Evolutionary conservation across 2,329 filamentous ascomycete genomes (phyloP), one percentile per base, ranked within the genome.

Genomic region (Fusarium paranaense): DNA sequence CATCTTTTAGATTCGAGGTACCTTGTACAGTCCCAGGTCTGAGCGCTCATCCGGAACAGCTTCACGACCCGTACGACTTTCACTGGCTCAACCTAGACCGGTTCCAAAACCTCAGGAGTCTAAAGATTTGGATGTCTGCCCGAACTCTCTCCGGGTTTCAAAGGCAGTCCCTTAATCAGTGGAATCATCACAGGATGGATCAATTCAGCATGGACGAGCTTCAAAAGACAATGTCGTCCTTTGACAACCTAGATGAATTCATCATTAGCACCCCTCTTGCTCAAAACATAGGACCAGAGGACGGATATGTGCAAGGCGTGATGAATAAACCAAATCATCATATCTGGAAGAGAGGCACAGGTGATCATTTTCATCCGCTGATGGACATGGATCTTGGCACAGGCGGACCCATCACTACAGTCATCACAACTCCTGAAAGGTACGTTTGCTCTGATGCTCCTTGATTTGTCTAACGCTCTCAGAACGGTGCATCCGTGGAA

Each of bases 41-140:
- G 14, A 35, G 33, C 6, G 8, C 27, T 13, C 33, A 66, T 27
- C 35, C 56, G 9, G 45, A 66, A 9, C 27, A 25, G 3, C 57
- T 66, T 1, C 57, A 66, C 13, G 27, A 62, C 37, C 25, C 37
- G 3, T 56, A 30, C 20, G 57, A 56, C 18, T 66, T 66, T 27
- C 45, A 66, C 47, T 62, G 64, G 57, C 30, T 66, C 11, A 37
- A 45, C 2, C 8, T 62, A 2, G 42, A 62, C 32, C 27, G 22
- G 16, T 45, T 66, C 37, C 33, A 45, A 20, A 61, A 62, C 27
- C 64, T 62, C 20, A 35, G 35, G 37, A 62, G 42, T 20, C 11
- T 66, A 6, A 62, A 66, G 27, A 66, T 66, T 9, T 62, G 45
- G 64, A 37, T 66, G 32, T 58, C 57, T 18, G 42, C 64, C 20